phyloP scores from a whole-genome alignment of 441 rosid genomes.

The Adansonia gregorii region DNA sequence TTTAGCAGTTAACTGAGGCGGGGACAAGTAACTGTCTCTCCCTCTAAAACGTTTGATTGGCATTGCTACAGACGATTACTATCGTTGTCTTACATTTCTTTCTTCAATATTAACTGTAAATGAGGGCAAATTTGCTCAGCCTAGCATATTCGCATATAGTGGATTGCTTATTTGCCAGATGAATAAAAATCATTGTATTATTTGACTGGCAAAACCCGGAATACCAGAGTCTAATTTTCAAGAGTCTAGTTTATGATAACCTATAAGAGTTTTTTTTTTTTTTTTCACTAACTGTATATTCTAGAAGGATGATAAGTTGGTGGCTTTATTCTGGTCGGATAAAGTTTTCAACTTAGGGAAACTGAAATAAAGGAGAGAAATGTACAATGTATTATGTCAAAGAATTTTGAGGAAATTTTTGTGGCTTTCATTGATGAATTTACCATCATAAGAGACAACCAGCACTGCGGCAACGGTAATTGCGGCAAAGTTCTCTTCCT shows the following conservation, averaged over 20 bases:
- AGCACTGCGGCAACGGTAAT: too few species aligned
- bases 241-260: neutral
- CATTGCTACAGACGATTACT: constrained; percentile 1
- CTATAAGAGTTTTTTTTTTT: neutral
- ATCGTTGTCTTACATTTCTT: neutral
- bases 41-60: constrained; percentile 3
- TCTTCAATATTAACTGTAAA: constrained; percentile 19
- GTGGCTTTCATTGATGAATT: neutral
- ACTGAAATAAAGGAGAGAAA: neutral
- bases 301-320: neutral
- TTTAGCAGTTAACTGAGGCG: neutral
- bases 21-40: neutral
- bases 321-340: neutral
- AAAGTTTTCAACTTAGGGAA: neutral
- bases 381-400: neutral
- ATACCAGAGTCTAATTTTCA: neutral
- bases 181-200: neutral
- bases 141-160: constrained; percentile 18
- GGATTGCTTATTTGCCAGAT: neutral
- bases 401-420: too few species aligned
- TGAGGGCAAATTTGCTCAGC: constrained; percentile 16
- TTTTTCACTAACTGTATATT: neutral
- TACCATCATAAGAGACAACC: neutral
- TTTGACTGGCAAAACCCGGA: too few species aligned
- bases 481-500: too few species aligned